Percentiles rank a stretch among this genome's conserved stretches.
These are phyloP conservation scores for Eimeria maxima DNA, from an alignment of 169 alveolate species.

Conservation along the genomic window DNA sequence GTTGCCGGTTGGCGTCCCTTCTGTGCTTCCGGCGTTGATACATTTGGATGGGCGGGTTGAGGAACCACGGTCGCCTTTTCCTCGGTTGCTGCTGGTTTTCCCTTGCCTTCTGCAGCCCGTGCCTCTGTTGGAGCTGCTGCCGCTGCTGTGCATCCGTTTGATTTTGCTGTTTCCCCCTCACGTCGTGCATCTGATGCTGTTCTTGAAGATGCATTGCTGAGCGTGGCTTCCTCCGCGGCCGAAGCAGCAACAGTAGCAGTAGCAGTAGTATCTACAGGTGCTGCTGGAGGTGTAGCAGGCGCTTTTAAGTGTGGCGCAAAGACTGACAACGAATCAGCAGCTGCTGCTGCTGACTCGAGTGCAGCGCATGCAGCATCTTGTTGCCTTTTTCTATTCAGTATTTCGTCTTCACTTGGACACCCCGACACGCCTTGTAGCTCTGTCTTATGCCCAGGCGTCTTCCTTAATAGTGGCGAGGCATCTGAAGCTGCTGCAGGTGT, in stretches of 20 bases:
- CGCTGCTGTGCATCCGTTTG: not conserved
- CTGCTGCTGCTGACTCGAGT: constrained; percentile 19
- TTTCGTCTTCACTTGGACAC: not conserved
- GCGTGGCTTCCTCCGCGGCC: not conserved
- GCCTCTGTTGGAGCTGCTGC: not conserved
- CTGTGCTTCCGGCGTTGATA: not conserved
- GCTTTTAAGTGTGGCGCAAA: not conserved
- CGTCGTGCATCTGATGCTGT: not conserved
- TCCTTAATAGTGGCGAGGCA: not conserved
- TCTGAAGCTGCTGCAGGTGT: constrained; percentile 13
- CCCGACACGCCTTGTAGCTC: not conserved
- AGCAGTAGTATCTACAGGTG: not conserved
- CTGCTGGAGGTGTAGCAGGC: not conserved
- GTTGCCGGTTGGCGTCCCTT: not conserved
- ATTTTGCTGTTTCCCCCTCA: not conserved
- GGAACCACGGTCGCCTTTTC: not conserved
- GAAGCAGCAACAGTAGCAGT: constrained; percentile 48
- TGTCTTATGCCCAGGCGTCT: not conserved
- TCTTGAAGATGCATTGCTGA: not conserved
- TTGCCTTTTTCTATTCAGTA: too few relatives aligned
- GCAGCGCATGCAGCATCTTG: not conserved
- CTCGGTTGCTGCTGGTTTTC: not conserved
- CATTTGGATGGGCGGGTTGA: not conserved
- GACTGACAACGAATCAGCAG: not conserved
- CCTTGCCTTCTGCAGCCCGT: not conserved